These are phyloP conservation scores for Brassica hybrid DNA, from an alignment of 441 rosid genomes.

Conservation along the genomic window DNA sequence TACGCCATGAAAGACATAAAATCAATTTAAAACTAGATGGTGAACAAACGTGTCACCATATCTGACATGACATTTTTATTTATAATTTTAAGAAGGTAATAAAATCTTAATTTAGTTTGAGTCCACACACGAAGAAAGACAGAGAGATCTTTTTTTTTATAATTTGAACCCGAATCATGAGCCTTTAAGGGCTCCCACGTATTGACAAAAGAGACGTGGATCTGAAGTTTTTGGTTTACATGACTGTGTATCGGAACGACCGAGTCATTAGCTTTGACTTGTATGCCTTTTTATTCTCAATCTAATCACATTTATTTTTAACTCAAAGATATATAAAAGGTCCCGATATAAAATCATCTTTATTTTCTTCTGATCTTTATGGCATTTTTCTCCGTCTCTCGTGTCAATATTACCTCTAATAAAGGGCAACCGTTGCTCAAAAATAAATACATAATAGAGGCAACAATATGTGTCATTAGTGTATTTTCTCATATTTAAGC, in stretches of 20 bases:
- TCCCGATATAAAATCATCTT: background rate
- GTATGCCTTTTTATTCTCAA: slow-evolving; percentile 18
- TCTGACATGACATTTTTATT: slow-evolving; percentile 3
- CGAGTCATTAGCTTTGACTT: slow-evolving; percentile 61
- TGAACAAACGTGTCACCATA: slow-evolving; percentile 32
- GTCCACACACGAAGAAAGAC: slow-evolving; percentile 37
- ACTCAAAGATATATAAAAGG: background rate
- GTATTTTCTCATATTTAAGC: background rate
- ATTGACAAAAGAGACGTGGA: slow-evolving; percentile 33
- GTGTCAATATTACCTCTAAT: slow-evolving; percentile 30
- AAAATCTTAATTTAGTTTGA: background rate
- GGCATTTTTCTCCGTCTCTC: slow-evolving; percentile 28
- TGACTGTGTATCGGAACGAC: slow-evolving; percentile 64
- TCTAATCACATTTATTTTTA: slow-evolving; percentile 5
- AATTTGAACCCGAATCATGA: background rate
- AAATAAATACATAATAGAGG: background rate
- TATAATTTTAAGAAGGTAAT: slow-evolving; percentile 7
- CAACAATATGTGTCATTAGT: background rate
- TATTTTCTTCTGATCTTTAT: slow-evolving; percentile 24
- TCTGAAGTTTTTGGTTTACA: slow-evolving; percentile 24
- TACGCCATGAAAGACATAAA: background rate
- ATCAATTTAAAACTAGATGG: slow-evolving; percentile 2
- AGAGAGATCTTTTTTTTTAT: background rate
- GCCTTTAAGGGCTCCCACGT: slow-evolving; percentile 35
- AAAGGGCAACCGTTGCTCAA: slow-evolving; percentile 4